phyloP scores from a whole-genome alignment of 1,284 basidiomycete species.

The Boletus sp. region DNA sequence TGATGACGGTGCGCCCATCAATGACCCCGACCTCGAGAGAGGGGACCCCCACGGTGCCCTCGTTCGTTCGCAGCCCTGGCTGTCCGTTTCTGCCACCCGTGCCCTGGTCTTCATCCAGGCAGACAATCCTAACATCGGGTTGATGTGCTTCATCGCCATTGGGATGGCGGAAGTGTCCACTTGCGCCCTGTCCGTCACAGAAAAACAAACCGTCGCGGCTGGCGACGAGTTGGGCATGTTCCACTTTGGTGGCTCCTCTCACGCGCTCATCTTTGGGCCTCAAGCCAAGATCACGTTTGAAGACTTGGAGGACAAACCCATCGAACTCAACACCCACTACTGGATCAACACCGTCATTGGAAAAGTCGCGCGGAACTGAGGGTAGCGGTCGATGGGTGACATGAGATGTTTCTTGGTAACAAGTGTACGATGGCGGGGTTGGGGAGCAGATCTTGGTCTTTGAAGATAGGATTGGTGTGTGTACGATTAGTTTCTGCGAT shows the following conservation, averaged over 20 bases:
- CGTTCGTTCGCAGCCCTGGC: constrained; percentile 5
- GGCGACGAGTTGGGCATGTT: constrained; percentile 9
- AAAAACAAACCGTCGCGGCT: neutral
- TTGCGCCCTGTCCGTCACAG: neutral
- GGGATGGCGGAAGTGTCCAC: constrained; percentile 12
- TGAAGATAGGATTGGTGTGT: too few species aligned
- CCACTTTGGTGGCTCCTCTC: constrained; percentile 9
- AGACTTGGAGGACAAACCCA: neutral
- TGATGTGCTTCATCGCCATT: constrained; percentile 1
- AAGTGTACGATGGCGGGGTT: neutral
- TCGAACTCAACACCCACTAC: neutral
- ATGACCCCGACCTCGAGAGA: neutral
- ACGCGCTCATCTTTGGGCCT: neutral
- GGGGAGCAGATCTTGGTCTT: too few species aligned
- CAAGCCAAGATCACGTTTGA: neutral
- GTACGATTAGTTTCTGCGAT: too few species aligned
- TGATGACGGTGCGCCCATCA: neutral
- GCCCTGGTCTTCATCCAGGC: constrained; percentile 53
- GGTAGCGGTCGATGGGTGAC: neutral
- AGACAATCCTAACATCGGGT: neutral
- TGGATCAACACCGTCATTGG: constrained; percentile 1
- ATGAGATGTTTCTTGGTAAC: neutral
- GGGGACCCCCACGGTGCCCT: constrained; percentile 13
- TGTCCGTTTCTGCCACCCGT: constrained; percentile 43
- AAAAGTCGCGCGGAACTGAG: neutral